Evolutionary conservation across 306 rosid genomes (phyloP), one percentile per base, ranked within the genome.

Genomic region (Rosa persica): DNA sequence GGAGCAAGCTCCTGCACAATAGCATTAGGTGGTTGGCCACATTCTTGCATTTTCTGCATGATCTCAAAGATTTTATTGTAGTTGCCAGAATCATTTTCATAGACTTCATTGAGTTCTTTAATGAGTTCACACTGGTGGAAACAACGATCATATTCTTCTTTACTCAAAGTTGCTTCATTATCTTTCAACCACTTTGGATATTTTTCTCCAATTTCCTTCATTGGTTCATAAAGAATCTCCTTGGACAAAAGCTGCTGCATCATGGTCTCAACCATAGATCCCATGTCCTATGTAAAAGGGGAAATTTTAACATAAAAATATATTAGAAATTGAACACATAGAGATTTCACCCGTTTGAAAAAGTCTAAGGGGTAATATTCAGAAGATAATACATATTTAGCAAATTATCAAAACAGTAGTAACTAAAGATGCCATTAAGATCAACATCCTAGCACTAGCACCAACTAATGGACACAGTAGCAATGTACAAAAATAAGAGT

Each of bases 31-130:
- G 98, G 98, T 72, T 91, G 99, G 78, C 99, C 99, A 44, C 97
- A 95, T 83, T 95, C 99, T 87, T 95, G 99, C 98, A 93, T 91
- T 85, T 91, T 93, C 87, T 95, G 99, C 99, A 95, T 91, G 75
- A 95, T 91, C 86, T 95, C 98, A 67, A 93, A 87, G 80, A 95
- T 88, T 87, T 84, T 93, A 82, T 36, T 83, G 90, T 86, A 95
- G 84, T 95, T 93, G 70, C 78, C 79, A 17, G 98, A 60, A 40
- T 95, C 98, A 5, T 84, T 85, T 77, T 95, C 98, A 22, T 95
- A 95, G 38, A 91, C 97, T 73, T 79, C 86, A 76, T 89, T 95
- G 15, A 95, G 96, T 43, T 89, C 87, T 72, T 64, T 82, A 72
- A 95, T 93, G 86, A 95, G 89, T 52, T 76, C 71, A 60, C 81